Percentiles rank a stretch among this genome's conserved stretches.
Conservation (phyloP, 106 monocot genomes). For the Dioscorea alata region DNA sequence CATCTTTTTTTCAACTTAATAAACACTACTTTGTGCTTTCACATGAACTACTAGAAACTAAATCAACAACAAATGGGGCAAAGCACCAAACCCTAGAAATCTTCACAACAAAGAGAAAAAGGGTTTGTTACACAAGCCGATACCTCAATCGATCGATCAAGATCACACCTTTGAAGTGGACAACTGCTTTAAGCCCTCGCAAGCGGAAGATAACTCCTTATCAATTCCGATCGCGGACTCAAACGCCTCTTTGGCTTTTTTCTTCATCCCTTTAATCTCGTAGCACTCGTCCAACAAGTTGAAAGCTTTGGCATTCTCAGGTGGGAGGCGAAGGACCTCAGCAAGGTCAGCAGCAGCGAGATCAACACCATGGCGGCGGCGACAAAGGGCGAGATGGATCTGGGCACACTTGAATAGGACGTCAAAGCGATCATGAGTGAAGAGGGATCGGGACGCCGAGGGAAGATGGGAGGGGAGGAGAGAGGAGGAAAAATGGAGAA, state of each 20-base stretch:
- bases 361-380: conserved; percentile 30
- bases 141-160: conserved; percentile 2
- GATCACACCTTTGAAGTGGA: neutral
- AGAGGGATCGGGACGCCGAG: conserved; percentile 50
- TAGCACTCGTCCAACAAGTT: conserved; percentile 68
- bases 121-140: no score
- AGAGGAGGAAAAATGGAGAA: no score
- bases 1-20: no score
- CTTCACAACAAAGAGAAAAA: no score
- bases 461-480: no score
- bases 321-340: conserved; percentile 52
- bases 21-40: no score
- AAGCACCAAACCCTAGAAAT: no score
- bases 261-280: conserved; percentile 47
- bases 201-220: conserved; percentile 14
- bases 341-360: conserved; percentile 47
- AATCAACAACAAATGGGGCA: no score
- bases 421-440: conserved; percentile 51
- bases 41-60: no score
- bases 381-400: conserved; percentile 38
- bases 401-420: conserved; percentile 75
- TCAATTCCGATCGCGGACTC: conserved; percentile 44
- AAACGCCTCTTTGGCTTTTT: conserved; percentile 49
- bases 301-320: conserved; percentile 51
- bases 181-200: conserved; percentile 34